Evolutionary conservation across 306 rosid species (phyloP).

Genomic region (Prinsepia uniflora): DNA sequence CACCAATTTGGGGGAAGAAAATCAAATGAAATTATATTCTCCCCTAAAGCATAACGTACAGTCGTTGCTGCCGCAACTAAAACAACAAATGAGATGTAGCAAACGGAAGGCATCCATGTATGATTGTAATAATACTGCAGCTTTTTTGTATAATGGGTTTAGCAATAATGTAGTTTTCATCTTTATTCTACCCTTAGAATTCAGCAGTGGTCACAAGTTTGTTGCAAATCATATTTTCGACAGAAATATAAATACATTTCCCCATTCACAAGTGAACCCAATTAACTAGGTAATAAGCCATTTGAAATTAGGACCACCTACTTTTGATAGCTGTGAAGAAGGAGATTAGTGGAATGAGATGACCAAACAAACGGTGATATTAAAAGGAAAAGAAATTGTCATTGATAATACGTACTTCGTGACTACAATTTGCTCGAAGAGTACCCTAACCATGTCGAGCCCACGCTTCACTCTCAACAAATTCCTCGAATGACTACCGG

Average conservation of each 20-base stretch:
- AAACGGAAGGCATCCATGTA: background rate
- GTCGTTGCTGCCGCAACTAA: background rate
- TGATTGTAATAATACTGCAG: slow-evolving; percentile 1
- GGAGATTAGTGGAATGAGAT: background rate
- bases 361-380: background rate
- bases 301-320: background rate
- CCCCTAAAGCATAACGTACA: background rate
- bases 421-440: slow-evolving; percentile 67
- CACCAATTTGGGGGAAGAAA: background rate
- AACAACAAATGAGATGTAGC: background rate
- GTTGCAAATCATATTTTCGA: background rate
- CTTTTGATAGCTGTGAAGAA: background rate
- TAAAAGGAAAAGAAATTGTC: background rate
- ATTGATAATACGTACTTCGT: slow-evolving; percentile 51
- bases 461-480: slow-evolving; percentile 89
- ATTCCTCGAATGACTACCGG: slow-evolving; percentile 86
- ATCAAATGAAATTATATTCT: background rate
- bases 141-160: background rate
- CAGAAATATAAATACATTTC: background rate
- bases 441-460: slow-evolving; percentile 80
- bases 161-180: background rate
- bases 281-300: background rate
- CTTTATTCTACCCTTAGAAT: background rate
- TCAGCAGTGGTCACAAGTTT: background rate
- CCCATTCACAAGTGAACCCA: background rate